These are phyloP conservation scores for Fusarium sp. DNA, from an alignment of 2,329 filamentous ascomycete species.

Conservation along the genomic window DNA sequence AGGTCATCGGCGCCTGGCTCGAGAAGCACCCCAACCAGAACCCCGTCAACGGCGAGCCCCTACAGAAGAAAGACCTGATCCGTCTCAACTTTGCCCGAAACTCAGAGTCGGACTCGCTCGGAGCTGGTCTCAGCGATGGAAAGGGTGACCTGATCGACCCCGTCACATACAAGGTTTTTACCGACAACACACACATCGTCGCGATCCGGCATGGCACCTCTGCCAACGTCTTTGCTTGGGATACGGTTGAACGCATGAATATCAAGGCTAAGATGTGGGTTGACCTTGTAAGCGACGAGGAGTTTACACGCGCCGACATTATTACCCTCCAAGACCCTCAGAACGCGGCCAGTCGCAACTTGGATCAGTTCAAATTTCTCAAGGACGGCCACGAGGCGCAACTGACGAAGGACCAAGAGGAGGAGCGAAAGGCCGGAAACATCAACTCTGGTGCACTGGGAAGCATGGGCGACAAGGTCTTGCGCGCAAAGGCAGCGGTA, in stretches of 20 bases:
- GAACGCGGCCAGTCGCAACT: conserved; percentile 83
- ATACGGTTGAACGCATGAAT: conserved; percentile 94
- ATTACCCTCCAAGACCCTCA: conserved; percentile 97
- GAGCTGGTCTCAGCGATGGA: conserved; percentile 61
- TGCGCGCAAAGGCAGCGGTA: conserved; percentile 93
- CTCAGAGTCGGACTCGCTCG: conserved; percentile 70
- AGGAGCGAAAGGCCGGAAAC: conserved; percentile 71
- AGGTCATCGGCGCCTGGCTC: conserved; percentile 93
- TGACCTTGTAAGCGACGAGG: conserved; percentile 87
- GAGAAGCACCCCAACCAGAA: conserved; percentile 90
- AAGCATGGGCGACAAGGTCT: conserved; percentile 81
- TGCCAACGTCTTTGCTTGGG: conserved; percentile 96
- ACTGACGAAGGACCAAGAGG: conserved; percentile 76
- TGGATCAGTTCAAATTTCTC: conserved; percentile 89
- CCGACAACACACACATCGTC: conserved; percentile 97
- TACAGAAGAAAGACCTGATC: conserved; percentile 86
- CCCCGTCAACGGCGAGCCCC: conserved; percentile 82
- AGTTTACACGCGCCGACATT: conserved; percentile 90
- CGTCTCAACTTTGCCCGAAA: conserved; percentile 94
- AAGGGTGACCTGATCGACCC: conserved; percentile 91
- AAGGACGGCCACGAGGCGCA: conserved; percentile 81
- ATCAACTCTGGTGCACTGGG: conserved; percentile 87
- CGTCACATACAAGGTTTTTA: conserved; percentile 97
- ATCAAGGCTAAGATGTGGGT: conserved; percentile 97
- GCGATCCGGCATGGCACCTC: conserved; percentile 83